These are phyloP conservation scores for Seminavis robusta DNA, from an alignment of 108 stramenopile species.

Conservation along the genomic window DNA sequence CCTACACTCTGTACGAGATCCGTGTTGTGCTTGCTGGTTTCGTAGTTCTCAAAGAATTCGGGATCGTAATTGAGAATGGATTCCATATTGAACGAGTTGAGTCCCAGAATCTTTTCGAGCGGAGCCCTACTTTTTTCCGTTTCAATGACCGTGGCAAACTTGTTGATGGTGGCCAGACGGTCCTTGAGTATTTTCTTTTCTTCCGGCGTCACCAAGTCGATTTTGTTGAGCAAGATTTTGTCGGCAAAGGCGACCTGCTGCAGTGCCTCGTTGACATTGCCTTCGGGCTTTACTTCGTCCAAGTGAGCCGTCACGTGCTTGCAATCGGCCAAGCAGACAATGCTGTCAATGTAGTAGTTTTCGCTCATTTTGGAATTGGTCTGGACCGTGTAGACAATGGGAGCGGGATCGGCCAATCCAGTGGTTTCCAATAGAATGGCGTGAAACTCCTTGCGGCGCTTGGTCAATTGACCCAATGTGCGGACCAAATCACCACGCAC, in stretches of 20 bases:
- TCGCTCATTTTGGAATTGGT: slow-evolving; percentile 89
- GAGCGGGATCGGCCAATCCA: slow-evolving; percentile 94
- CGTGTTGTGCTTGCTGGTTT: slow-evolving; percentile 86
- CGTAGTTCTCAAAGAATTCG: slow-evolving; percentile 79
- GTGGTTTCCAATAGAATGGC: slow-evolving; percentile 95
- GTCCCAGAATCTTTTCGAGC: slow-evolving; percentile 81
- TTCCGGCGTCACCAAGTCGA: slow-evolving; percentile 87
- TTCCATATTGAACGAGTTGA: slow-evolving; percentile 91
- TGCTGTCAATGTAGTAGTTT: slow-evolving; percentile 81
- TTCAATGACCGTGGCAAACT: slow-evolving; percentile 87
- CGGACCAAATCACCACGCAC: slow-evolving; percentile 97
- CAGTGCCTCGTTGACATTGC: slow-evolving; percentile 86
- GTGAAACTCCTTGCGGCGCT: slow-evolving; percentile 89
- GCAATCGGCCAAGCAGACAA: slow-evolving; percentile 90
- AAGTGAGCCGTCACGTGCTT: slow-evolving; percentile 88
- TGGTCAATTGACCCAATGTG: slow-evolving; percentile 85
- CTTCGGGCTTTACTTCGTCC: slow-evolving; percentile 90
- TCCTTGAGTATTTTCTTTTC: slow-evolving; percentile 83
- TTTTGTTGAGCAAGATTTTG: slow-evolving; percentile 95
- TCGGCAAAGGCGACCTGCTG: slow-evolving; percentile 98
- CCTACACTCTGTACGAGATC: slow-evolving; percentile 88
- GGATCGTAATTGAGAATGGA: slow-evolving; percentile 83
- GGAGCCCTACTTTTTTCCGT: slow-evolving; percentile 80
- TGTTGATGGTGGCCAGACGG: slow-evolving; percentile 62
- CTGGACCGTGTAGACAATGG: slow-evolving; percentile 95